phyloP scores from a whole-genome alignment of 768 basidiomycete species.

The Lentinula sp. region DNA sequence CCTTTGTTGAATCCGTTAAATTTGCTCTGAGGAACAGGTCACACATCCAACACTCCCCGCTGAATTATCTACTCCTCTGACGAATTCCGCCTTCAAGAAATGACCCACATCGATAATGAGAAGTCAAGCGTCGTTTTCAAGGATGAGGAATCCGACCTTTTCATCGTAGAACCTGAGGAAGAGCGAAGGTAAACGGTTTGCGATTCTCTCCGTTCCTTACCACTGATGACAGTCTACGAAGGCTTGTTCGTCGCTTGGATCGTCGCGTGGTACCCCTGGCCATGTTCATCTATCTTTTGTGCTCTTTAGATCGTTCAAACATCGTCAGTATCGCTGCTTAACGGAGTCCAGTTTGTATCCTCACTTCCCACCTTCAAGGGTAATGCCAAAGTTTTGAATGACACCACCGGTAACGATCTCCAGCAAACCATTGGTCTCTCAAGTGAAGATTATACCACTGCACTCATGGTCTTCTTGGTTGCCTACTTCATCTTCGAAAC shows the following conservation, averaged over 20 bases:
- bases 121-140: neutral
- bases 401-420: conserved; percentile 22
- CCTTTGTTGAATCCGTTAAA: no score
- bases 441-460: conserved; percentile 25
- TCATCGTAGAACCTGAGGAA: neutral
- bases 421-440: conserved; percentile 20
- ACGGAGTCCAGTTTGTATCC: neutral
- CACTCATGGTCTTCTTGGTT: conserved; percentile 31
- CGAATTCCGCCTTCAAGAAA: neutral
- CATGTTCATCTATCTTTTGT: conserved; percentile 31
- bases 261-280: conserved; percentile 27
- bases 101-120: neutral
- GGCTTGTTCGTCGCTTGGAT: conserved; percentile 22
- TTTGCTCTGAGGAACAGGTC: no score
- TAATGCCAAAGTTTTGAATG: conserved; percentile 28
- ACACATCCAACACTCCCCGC: no score
- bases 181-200: neutral
- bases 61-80: neutral
- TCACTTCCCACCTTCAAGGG: conserved; percentile 6
- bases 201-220: no score
- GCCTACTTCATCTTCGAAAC: conserved; percentile 34
- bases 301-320: conserved; percentile 22
- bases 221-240: neutral
- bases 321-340: conserved; percentile 4
- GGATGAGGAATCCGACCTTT: neutral